A percentile compares a stretch with the other conserved stretches of the same genome.
These are phyloP conservation scores for Gossypium mustelinum DNA, from an alignment of 345 rosid species.

Conservation along the genomic window DNA sequence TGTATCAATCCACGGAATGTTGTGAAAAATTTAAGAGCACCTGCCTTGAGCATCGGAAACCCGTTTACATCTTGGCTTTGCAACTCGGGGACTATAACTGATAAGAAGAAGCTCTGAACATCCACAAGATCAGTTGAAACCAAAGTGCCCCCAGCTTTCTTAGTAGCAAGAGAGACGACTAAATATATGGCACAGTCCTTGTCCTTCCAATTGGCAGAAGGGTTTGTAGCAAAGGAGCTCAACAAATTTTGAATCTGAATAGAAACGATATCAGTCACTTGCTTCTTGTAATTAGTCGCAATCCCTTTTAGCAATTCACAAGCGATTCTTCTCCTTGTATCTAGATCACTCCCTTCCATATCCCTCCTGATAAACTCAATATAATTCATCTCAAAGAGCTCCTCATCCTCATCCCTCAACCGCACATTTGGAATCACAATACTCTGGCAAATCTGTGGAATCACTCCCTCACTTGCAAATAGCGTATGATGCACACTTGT, in stretches of 20 bases:
- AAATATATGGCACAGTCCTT: slow-evolving; percentile 94
- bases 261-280: slow-evolving; percentile 63
- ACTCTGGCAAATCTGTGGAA: slow-evolving; percentile 77
- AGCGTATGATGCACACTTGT: slow-evolving; percentile 86
- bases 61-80: slow-evolving; percentile 69
- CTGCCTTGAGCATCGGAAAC: slow-evolving; percentile 92
- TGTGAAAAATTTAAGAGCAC: slow-evolving; percentile 83
- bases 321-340: slow-evolving; percentile 95
- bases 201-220: slow-evolving; percentile 84
- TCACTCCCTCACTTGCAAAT: slow-evolving; percentile 72
- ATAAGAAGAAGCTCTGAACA: slow-evolving; percentile 70
- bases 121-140: slow-evolving; percentile 86
- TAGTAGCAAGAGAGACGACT: slow-evolving; percentile 85
- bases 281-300: slow-evolving; percentile 71
- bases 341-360: slow-evolving; percentile 99
- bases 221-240: slow-evolving; percentile 56
- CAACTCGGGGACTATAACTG: slow-evolving; percentile 80
- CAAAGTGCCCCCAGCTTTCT: slow-evolving; percentile 75
- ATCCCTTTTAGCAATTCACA: slow-evolving; percentile 95
- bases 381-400: slow-evolving; percentile 93
- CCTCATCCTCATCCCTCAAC: slow-evolving; percentile 93
- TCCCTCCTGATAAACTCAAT: slow-evolving; percentile 96
- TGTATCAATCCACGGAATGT: slow-evolving; percentile 74
- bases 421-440: slow-evolving; percentile 94
- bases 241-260: slow-evolving; percentile 74